Conservation (phyloP, 2,329 filamentous ascomycete genomes). For the Penicillium sp. region DNA sequence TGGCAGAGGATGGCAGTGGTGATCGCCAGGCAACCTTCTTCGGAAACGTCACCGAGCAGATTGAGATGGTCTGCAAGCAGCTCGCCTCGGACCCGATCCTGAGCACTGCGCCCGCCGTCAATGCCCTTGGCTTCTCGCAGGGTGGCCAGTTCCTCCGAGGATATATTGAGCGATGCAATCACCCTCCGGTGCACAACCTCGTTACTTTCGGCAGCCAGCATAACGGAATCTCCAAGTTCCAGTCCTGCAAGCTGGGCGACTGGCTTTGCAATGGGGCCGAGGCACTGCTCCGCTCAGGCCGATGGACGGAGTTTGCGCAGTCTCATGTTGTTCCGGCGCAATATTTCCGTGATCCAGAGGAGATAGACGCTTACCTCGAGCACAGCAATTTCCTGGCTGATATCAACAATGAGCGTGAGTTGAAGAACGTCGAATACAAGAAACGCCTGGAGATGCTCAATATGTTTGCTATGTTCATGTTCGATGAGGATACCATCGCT, state of each 20-base stretch:
- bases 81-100: conserved; percentile 72
- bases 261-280: conserved; percentile 77
- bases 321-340: conserved; percentile 80
- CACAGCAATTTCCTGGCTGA: conserved; percentile 86
- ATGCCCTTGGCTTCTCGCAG: conserved; percentile 91
- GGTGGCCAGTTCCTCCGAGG: conserved; percentile 93
- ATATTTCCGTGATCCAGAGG: conserved; percentile 73
- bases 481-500: conserved; percentile 77
- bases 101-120: conserved; percentile 73
- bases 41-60: conserved; percentile 77
- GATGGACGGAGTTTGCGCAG: conserved; percentile 76
- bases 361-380: conserved; percentile 69
- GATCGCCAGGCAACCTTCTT: conserved; percentile 85
- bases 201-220: conserved; percentile 89
- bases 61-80: conserved; percentile 70
- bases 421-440: conserved; percentile 71
- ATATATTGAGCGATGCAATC: conserved; percentile 82
- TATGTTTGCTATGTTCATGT: conserved; percentile 84
- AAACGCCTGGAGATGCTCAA: conserved; percentile 63
- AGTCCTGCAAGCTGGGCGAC: conserved; percentile 64
- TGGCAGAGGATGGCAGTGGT: conserved; percentile 59
- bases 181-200: conserved; percentile 66
- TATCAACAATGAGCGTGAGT: conserved; percentile 81
- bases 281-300: conserved; percentile 70
- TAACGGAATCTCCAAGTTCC: conserved; percentile 83